These are phyloP conservation scores for Mycotypha africana DNA, from an alignment of 371 early-diverging fungal species.

Conservation along the genomic window DNA sequence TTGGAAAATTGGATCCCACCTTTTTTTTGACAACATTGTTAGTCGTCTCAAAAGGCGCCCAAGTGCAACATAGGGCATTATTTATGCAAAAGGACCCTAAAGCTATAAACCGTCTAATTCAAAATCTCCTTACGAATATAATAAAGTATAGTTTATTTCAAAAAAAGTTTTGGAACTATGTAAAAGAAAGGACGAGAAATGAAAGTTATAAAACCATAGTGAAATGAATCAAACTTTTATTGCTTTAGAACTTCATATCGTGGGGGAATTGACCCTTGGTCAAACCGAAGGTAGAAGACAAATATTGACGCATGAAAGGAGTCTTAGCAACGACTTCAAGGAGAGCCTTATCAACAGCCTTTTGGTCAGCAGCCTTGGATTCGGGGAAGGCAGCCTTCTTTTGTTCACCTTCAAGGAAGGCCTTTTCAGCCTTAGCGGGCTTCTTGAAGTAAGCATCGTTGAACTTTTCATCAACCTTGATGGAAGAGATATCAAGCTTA, in stretches of 20 bases:
- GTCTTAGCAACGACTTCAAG: constrained; percentile 76
- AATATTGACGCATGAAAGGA: constrained; percentile 81
- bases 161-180: no score
- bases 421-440: constrained; percentile 73
- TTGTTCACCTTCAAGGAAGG: constrained; percentile 77
- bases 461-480: constrained; percentile 73
- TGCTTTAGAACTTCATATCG: constrained; percentile 89
- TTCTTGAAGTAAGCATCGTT: constrained; percentile 89
- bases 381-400: constrained; percentile 64
- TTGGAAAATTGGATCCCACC: no score
- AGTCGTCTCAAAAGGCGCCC: no score
- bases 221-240: no score
- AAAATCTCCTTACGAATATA: no score
- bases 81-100: no score
- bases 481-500: constrained; percentile 81
- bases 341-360: constrained; percentile 77
- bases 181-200: no score
- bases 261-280: constrained; percentile 95
- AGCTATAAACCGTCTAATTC: no score
- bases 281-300: constrained; percentile 81
- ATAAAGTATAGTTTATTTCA: no score
- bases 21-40: no score
- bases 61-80: no score
- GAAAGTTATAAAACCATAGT: no score
- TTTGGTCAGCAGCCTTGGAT: constrained; percentile 75